Evolutionary conservation across 805 yeast genomes (phyloP).

Genomic region (Kregervanrija delftensis): DNA sequence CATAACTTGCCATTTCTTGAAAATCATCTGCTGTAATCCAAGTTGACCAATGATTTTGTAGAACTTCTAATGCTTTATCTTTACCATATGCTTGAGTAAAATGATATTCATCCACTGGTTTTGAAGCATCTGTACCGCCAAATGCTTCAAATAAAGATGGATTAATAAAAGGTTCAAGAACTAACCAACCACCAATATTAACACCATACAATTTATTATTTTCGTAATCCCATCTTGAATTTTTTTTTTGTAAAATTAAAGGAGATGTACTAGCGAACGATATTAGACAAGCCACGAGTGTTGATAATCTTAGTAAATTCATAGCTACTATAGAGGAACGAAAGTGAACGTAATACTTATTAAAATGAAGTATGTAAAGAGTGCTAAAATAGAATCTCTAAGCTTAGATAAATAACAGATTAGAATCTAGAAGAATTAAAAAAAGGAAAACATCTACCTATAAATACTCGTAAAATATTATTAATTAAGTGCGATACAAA

Average conservation of each 20-base stretch:
- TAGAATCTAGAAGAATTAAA: too few species aligned
- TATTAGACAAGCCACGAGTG: neutral
- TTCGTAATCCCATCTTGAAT: slow-evolving; percentile 27
- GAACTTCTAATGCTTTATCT: slow-evolving; percentile 42
- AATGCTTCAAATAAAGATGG: slow-evolving; percentile 64
- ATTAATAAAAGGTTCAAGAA: slow-evolving; percentile 79
- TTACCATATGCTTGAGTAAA: slow-evolving; percentile 54
- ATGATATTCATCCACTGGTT: slow-evolving; percentile 83
- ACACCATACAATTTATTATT: slow-evolving; percentile 47
- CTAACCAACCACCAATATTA: slow-evolving; percentile 87
- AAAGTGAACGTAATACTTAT: too few species aligned
- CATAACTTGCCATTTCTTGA: slow-evolving; percentile 45
- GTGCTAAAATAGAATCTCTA: too few species aligned
- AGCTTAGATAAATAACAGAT: too few species aligned
- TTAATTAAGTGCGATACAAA: too few species aligned
- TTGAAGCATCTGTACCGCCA: slow-evolving; percentile 32
- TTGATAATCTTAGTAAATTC: slow-evolving; percentile 1
- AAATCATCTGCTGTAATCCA: slow-evolving; percentile 76
- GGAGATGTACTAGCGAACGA: slow-evolving; percentile 17
- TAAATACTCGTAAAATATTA: too few species aligned
- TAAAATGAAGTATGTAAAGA: too few species aligned
- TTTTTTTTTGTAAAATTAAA: slow-evolving; percentile 22
- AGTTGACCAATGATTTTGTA: slow-evolving; percentile 69
- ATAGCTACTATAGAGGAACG: neutral
- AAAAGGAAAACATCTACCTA: too few species aligned